Percentiles rank a stretch among this genome's conserved stretches.
Evolutionary conservation across 169 alveolate genomes (phyloP).

Genomic region (Amoebophrya sp.): DNA sequence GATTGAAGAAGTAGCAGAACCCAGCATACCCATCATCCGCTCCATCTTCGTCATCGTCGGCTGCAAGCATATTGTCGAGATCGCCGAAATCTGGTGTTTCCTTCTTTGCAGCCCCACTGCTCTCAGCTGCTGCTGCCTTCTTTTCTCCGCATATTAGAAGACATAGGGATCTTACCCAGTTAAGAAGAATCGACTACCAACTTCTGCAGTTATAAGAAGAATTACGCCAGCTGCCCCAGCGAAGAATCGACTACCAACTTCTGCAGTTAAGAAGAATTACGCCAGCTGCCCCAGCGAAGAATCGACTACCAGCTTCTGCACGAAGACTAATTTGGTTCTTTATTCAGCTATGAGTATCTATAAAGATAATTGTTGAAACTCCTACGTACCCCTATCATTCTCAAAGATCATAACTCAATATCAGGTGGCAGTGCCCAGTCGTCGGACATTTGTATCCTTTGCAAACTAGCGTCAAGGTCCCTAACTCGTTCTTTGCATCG

Average conservation of each 20-base stretch:
- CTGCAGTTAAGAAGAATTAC: no score
- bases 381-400: no score
- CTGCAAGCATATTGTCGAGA: constrained; percentile 38
- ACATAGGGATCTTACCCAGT: background rate
- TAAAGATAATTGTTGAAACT: no score
- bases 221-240: no score
- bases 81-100: constrained; percentile 40
- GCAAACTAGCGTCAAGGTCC: background rate
- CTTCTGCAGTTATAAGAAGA: no score
- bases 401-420: no score
- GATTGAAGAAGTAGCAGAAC: background rate
- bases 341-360: no score
- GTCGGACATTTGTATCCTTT: background rate
- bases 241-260: no score
- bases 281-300: no score
- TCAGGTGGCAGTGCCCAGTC: background rate
- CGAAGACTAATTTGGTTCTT: no score
- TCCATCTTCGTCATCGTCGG: background rate
- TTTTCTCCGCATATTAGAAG: background rate
- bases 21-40: background rate
- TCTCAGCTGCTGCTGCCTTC: constrained; percentile 32
- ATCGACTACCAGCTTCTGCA: no score
- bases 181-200: no score
- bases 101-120: constrained; percentile 1
- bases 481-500: background rate